Base-by-base conservation (phyloP, 495 filamentous ascomycete genomes). In the Daldinia loculata region DNA sequence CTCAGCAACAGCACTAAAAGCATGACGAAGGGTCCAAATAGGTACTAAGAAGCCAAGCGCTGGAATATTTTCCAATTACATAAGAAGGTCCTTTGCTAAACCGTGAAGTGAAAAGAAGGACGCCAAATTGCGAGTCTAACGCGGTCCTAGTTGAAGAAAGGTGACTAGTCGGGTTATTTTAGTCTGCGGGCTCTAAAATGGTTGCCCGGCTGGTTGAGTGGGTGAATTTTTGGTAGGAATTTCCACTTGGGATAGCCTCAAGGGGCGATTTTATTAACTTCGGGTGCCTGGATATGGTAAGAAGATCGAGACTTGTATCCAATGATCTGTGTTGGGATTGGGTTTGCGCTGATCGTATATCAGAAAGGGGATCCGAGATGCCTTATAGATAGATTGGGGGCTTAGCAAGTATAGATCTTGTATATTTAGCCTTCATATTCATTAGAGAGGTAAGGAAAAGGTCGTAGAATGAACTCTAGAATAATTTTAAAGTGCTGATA, bases 111-210 rank as follows among this genome's bases (percentile, higher is more conserved):
- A 14, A 50, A 52, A 17, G 55, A 15, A 14, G 5, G 30, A 36
- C 38, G 30, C 43, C 43, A 8, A 51, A 7, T 53, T 36, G 48
- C 50, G 38, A 56, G 8, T 6, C 43, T 43, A 52, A 50, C 6
- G 4, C 24, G 17, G 17, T 4, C 9, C 19, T 62, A 22, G 15
- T 52, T 52, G 27, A 19, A 43, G 27, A 27, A 41, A 8, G 17
- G 2, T 41, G n/a, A n/a, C n/a, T n/a, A 15, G 15, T 36, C 3
- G 6, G 43, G 36, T 34, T 55, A 26, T 57, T 56, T 62, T 66
- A 62, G 56, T 51, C 3, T 50, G 26, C 62, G 68, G 68, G 62
- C 56, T 66, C 41, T 70, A 70, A 66, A 57, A 22, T 51, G 66
- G 56, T 15, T 34, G 29, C 7, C 8, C 12, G 9, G 5, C n/a